phyloP scores from a whole-genome alignment of 2,329 filamentous ascomycete genomes.

The Sarocladium brachiariae region DNA sequence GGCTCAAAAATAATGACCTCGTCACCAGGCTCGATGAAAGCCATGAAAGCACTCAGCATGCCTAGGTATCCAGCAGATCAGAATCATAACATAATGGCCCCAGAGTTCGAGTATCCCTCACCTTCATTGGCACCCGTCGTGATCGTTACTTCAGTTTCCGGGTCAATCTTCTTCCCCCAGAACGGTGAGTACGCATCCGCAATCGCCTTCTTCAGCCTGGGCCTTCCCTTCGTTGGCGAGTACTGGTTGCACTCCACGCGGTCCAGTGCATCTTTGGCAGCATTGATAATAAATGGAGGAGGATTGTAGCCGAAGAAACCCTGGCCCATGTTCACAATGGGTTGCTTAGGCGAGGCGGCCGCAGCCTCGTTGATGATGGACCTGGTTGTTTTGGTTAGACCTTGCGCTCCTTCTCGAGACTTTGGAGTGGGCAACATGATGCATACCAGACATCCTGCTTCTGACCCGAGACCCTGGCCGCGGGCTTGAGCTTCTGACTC shows the following conservation, averaged over 20 bases:
- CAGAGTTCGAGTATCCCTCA: neutral
- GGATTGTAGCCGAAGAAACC: conserved; percentile 90
- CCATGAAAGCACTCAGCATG: conserved; percentile 98
- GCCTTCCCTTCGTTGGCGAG: conserved; percentile 88
- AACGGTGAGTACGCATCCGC: conserved; percentile 86
- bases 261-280: conserved; percentile 83
- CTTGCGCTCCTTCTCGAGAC: neutral
- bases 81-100: neutral
- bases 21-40: conserved; percentile 86
- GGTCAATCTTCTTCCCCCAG: conserved; percentile 75
- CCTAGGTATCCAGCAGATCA: conserved; percentile 37
- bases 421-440: neutral
- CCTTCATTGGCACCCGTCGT: conserved; percentile 87
- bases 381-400: conserved; percentile 28
- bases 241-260: conserved; percentile 98
- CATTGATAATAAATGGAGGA: conserved; percentile 81
- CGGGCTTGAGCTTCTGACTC: conserved; percentile 41
- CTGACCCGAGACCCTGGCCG: conserved; percentile 41
- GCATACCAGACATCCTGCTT: conserved; percentile 47
- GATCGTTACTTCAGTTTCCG: conserved; percentile 88
- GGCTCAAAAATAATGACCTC: conserved; percentile 98
- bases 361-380: conserved; percentile 61
- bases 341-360: conserved; percentile 54
- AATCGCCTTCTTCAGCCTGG: conserved; percentile 85
- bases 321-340: conserved; percentile 58